Conservation (phyloP, 257 asterid genomes). For the Penstemon eatonii region DNA sequence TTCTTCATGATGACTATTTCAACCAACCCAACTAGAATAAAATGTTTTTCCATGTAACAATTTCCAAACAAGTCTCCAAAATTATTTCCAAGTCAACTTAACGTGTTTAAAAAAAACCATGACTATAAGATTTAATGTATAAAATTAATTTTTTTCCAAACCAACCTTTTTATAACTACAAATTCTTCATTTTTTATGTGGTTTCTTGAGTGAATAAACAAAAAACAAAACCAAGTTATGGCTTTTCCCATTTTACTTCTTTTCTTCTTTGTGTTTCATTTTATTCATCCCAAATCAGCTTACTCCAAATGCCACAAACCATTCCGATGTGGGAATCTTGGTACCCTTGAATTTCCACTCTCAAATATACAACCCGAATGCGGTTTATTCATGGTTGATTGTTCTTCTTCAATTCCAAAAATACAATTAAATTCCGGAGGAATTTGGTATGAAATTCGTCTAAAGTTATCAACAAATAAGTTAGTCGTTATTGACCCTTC, state of each 20-base stretch:
- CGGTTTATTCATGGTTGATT: conserved; percentile 26
- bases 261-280: conserved; percentile 8
- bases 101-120: conserved; percentile 28
- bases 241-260: background rate
- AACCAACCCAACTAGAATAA: background rate
- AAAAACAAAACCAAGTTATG: conserved; percentile 19
- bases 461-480: background rate
- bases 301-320: conserved; percentile 27
- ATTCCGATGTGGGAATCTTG: conserved; percentile 32
- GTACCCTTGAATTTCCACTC: conserved; percentile 29
- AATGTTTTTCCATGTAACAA: background rate
- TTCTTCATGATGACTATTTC: conserved; percentile 33
- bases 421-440: conserved; percentile 6
- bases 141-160: background rate
- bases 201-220: background rate
- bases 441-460: background rate
- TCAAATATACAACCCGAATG: conserved; percentile 15
- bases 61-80: conserved; percentile 25
- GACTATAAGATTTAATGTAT: conserved; percentile 3
- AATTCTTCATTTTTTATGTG: background rate
- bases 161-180: background rate
- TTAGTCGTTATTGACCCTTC: background rate
- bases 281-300: background rate
- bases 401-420: conserved; percentile 1
- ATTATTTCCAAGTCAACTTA: conserved; percentile 28